Evolutionary conservation across 1,284 basidiomycete species (phyloP), one percentile per base, ranked within the genome.

Genomic region (Phlebopus sp.): DNA sequence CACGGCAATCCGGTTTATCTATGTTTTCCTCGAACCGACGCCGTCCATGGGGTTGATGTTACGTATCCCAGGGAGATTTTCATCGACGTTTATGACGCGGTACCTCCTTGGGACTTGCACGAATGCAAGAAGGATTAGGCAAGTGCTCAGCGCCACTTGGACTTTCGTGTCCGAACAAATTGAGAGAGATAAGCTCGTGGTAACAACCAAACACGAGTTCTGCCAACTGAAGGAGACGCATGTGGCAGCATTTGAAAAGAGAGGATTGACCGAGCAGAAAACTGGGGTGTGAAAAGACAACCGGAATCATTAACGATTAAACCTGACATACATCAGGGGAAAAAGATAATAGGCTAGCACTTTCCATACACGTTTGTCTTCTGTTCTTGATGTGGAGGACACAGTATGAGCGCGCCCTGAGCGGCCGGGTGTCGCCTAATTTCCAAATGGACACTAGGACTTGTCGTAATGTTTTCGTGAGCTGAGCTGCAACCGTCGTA

Each of bases 121-220:
- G 27, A 4, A 29, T 29, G 9, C 21, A 3, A 23, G 21, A 29
- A 29, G 10, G 27, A 29, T 29, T 29, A 29, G 27, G 27, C 27
- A 29, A 27, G 7, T 34, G 44, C 40, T 46, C 37, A 58, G 46
- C 39, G 44, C 50, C 44, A 45, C 35, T 31, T 34, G 31, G 50
- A 50, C 39, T 39, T 32, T 15, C 31, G 46, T 47, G 32, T 30
- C 59, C 50, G 60, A 63, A 47, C 36, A 35, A 42, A 46, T 50
- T 44, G 63, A 59, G 51, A 56, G 51, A 64, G 60, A 66, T 62
- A 64, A 59, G 62, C 59, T 65, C 59, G 59, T 65, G 61, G 59
- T 46, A 60, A 59, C 51, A 17, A 49, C 43, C 21, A 46, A 55
- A 60, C 23, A 52, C 52, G 50, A 49, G 53, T 56, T 63, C 57